Percentiles rank a stretch among this genome's conserved stretches.
Evolutionary conservation across 108 stramenopile genomes (phyloP).

Genomic region (Nannochloropsis gaditana): DNA sequence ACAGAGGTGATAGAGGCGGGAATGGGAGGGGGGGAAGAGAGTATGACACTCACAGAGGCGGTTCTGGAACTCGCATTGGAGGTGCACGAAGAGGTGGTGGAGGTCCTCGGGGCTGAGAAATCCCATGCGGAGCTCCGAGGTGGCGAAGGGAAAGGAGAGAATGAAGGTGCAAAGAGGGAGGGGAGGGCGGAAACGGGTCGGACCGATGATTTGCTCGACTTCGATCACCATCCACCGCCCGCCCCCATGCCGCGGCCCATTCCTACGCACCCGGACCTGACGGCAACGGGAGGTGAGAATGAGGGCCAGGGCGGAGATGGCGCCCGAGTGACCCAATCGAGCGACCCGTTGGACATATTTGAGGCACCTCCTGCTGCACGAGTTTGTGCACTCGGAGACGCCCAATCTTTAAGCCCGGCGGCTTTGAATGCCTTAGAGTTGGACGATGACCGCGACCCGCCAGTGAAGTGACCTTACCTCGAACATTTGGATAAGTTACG

Average conservation of each 20-base stretch:
- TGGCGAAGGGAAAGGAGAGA: not conserved
- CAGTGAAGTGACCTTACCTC: too few species aligned
- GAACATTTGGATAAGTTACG: too few species aligned
- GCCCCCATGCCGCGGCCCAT: not conserved
- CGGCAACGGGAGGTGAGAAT: not conserved
- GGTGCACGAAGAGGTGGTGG: slow-evolving; percentile 36
- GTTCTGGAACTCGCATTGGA: slow-evolving; percentile 34
- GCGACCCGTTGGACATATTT: not conserved
- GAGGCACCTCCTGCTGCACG: not conserved
- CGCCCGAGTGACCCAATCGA: not conserved
- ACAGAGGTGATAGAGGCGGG: slow-evolving; percentile 53
- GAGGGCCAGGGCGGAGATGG: not conserved
- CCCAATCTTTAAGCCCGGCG: too few species aligned
- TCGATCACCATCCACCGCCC: slow-evolving; percentile 11
- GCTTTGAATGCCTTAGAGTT: too few species aligned
- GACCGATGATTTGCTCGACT: not conserved
- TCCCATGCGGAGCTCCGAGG: slow-evolving; percentile 2
- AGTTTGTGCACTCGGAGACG: too few species aligned
- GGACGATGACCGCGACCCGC: too few species aligned
- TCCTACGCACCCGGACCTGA: not conserved
- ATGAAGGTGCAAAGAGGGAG: not conserved
- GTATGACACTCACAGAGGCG: slow-evolving; percentile 37
- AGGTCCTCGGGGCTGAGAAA: slow-evolving; percentile 33
- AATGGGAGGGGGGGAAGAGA: slow-evolving; percentile 45
- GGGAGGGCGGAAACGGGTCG: not conserved